A percentile compares a stretch with the other conserved stretches of the same genome.
Conservation (phyloP, 148 eudicot species). For the Persicaria tinctoria region DNA sequence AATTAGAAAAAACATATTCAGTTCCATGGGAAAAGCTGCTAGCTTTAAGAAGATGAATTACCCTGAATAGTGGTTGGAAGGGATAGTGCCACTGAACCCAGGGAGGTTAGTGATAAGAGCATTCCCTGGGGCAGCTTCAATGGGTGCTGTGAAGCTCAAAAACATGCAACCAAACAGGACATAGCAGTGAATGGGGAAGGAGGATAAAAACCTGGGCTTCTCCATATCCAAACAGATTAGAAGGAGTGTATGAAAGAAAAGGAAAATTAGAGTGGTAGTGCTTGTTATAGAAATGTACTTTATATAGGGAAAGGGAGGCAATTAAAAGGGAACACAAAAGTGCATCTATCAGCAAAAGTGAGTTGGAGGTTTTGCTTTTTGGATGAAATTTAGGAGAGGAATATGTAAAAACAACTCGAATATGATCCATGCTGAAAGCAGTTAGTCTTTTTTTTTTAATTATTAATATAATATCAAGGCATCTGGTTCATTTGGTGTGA, state of each 20-base stretch:
- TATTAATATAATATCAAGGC: background rate
- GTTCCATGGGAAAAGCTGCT: background rate
- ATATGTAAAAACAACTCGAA: background rate
- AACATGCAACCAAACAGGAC: background rate
- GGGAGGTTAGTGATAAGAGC: slow-evolving; percentile 23
- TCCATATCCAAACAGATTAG: background rate
- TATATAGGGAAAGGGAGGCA: background rate
- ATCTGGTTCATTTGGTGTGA: background rate
- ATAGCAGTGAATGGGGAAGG: background rate
- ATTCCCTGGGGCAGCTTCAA: slow-evolving; percentile 35
- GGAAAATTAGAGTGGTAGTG: background rate
- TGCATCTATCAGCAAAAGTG: slow-evolving; percentile 3
- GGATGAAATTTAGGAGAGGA: slow-evolving; percentile 2
- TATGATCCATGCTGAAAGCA: background rate
- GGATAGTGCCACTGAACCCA: slow-evolving; percentile 27
- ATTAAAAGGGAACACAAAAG: background rate
- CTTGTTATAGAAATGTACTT: no score
- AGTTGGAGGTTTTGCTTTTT: background rate
- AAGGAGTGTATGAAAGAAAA: background rate
- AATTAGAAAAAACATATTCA: background rate
- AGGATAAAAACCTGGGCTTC: background rate
- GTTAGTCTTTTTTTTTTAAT: background rate
- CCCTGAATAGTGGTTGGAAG: slow-evolving; percentile 35
- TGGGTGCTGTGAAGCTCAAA: slow-evolving; percentile 7
- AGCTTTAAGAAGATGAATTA: background rate